Percentiles rank a stretch among this genome's conserved stretches.
phyloP scores from a whole-genome alignment of 306 rosid genomes.

The Hippophae rhamnoides region DNA sequence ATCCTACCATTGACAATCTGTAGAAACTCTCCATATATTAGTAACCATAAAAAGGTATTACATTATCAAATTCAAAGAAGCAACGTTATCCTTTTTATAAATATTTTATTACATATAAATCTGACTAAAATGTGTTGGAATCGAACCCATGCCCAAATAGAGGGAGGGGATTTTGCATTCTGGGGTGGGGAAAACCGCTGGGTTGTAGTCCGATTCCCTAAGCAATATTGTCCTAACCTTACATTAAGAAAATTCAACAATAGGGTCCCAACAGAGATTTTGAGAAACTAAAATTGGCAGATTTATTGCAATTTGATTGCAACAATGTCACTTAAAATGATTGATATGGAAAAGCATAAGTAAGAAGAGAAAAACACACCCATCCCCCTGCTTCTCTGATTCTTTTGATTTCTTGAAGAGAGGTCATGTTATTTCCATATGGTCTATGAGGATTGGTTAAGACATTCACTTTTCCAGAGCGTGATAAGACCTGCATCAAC shows the following conservation, averaged over 20 bases:
- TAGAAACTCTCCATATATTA: slow-evolving; percentile 15
- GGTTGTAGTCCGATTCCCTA: too few species aligned
- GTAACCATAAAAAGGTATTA: too few species aligned
- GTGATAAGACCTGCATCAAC: slow-evolving; percentile 61
- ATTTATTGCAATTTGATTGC: background rate
- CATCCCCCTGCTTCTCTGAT: slow-evolving; percentile 99
- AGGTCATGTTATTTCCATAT: slow-evolving; percentile 66
- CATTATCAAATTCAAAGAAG: too few species aligned
- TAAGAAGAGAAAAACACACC: slow-evolving; percentile 82
- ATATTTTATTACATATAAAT: background rate
- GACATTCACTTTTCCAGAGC: slow-evolving; percentile 72
- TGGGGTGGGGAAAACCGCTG: too few species aligned
- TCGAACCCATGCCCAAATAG: background rate
- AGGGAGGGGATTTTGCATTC: background rate
- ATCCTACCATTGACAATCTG: slow-evolving; percentile 83
- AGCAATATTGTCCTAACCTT: too few species aligned
- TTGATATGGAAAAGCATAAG: background rate
- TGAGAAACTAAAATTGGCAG: background rate
- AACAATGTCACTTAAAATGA: background rate
- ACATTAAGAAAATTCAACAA: too few species aligned
- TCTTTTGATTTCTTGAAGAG: slow-evolving; percentile 87
- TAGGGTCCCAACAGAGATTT: background rate
- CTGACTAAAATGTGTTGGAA: background rate
- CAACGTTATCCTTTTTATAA: too few species aligned
- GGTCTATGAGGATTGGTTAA: slow-evolving; percentile 89